Base-by-base conservation (phyloP, 2,329 filamentous ascomycete species). In the Fusarium solani-melongenae region DNA sequence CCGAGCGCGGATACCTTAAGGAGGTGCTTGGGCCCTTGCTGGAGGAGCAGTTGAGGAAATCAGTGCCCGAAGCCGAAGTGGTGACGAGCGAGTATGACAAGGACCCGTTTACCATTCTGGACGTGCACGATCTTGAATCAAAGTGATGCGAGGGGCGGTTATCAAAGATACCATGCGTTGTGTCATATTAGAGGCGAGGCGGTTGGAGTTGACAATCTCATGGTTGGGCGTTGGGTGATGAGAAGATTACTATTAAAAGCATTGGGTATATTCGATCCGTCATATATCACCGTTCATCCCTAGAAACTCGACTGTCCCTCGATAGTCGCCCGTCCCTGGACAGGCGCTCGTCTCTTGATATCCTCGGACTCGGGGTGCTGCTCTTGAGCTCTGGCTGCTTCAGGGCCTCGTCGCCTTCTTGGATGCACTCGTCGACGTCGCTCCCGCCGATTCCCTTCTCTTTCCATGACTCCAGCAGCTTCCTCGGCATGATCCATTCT, bases 21-120 rank as follows among this genome's bases (percentile, higher is more conserved):
- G 87, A 92, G 67, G 90, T 93, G 55, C 88, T 99, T 84, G 88
- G 88, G 76, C 86, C 86, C 20, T 90, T 91, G 81, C 83, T 98
- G 76, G 85, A 91, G 76, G 84, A 85, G 41, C 83, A 86, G 68
- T 82, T 98, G 36, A 84, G 82, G 62, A 82, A 85, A 57, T 87
- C 89, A 73, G 80, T 81, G 44, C 76, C 79, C 2, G 84, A 86
- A 24, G 89, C 91, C 20, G 85, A 89, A 64, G 91, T 98, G 15
- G 82, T 92, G 66, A 90, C 97, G 57, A 98, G 95, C 82, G 88
- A 93, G 80, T 87, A 87, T 49, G 96, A 99, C 83, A 88, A 90
- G 68, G 96, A 99, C 87, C 96, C 96, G 0, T 99, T 95, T 83
- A 92, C 92, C 60, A 93, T 98, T 67, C 87, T 94, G 72, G 86